Conservation (phyloP, 2,329 filamentous ascomycete genomes). For the Colletotrichum plurivorum region DNA sequence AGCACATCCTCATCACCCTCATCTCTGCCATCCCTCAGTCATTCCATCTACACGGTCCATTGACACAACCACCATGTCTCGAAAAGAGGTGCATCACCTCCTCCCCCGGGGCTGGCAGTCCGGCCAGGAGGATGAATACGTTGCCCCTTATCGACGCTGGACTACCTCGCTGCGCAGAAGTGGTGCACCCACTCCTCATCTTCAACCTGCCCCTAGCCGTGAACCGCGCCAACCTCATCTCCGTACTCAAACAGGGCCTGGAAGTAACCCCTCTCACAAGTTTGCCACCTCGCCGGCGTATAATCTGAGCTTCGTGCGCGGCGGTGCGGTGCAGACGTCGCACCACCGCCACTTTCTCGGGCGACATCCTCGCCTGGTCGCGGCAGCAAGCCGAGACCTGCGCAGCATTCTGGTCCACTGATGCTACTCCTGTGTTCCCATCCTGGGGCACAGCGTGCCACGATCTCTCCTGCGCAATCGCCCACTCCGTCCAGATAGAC, state of each 20-base stretch:
- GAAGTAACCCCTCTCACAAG: slow-evolving; percentile 54
- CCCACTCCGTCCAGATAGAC: slow-evolving; percentile 44
- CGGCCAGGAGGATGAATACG: slow-evolving; percentile 52
- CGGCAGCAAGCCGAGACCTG: slow-evolving; percentile 61
- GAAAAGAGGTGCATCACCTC: slow-evolving; percentile 46
- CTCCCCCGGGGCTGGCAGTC: slow-evolving; percentile 53
- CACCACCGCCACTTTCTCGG: slow-evolving; percentile 59
- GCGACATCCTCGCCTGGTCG: slow-evolving; percentile 55
- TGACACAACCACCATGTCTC: slow-evolving; percentile 45
- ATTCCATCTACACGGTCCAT: background rate
- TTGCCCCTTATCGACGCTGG: slow-evolving; percentile 54
- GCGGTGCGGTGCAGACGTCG: slow-evolving; percentile 57
- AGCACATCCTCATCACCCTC: background rate
- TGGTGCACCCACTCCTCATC: slow-evolving; percentile 56
- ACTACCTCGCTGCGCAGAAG: slow-evolving; percentile 49
- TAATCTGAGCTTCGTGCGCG: slow-evolving; percentile 57
- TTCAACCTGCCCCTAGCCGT: slow-evolving; percentile 51
- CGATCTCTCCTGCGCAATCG: slow-evolving; percentile 53
- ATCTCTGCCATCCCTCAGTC: no score
- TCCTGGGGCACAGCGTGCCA: slow-evolving; percentile 50
- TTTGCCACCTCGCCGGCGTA: slow-evolving; percentile 56
- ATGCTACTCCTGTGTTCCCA: background rate
- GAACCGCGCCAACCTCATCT: slow-evolving; percentile 36
- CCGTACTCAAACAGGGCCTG: slow-evolving; percentile 51
- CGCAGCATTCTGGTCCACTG: slow-evolving; percentile 44